Percentiles rank a stretch among this genome's conserved stretches.
These are phyloP conservation scores for Mortierella sp. DNA, from an alignment of 371 early-diverging fungal species.

Conservation along the genomic window DNA sequence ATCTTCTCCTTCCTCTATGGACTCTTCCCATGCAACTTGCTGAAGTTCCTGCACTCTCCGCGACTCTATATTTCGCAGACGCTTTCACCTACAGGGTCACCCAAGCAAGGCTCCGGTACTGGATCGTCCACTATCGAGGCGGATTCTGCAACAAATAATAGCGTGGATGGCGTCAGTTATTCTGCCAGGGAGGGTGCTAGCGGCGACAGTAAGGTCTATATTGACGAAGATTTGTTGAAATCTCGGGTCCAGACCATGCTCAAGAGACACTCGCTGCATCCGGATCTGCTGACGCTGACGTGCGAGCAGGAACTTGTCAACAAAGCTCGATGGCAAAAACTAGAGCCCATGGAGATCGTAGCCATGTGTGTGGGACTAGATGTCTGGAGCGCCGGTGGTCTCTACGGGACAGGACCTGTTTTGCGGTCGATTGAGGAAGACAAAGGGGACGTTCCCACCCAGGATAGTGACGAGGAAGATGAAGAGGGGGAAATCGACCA, in stretches of 20 bases:
- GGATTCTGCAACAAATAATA: neutral
- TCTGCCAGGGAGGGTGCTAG: conserved; percentile 9
- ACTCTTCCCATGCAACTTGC: conserved; percentile 72
- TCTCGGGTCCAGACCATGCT: conserved; percentile 59
- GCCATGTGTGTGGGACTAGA: conserved; percentile 74
- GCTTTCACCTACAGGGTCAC: conserved; percentile 29
- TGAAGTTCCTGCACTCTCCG: conserved; percentile 66
- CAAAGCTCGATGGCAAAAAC: conserved; percentile 70
- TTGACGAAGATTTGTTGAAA: conserved; percentile 48
- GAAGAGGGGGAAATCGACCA: conserved; percentile 30
- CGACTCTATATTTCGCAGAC: conserved; percentile 59
- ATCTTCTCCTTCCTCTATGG: conserved; percentile 75
- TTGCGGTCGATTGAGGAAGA: conserved; percentile 44
- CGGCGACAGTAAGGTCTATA: conserved; percentile 1
- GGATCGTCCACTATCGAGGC: conserved; percentile 1
- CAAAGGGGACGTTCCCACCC: neutral
- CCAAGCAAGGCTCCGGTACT: conserved; percentile 23
- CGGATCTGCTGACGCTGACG: conserved; percentile 64
- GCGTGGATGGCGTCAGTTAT: conserved; percentile 8
- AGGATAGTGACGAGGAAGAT: conserved; percentile 24
- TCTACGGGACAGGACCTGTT: conserved; percentile 29
- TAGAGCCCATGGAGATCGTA: conserved; percentile 75
- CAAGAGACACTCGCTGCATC: conserved; percentile 70
- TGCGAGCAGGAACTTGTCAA: conserved; percentile 65
- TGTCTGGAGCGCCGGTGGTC: conserved; percentile 64